Evolutionary conservation across 2,329 filamentous ascomycete species (phyloP).

Genomic region (Penicillium sp.): DNA sequence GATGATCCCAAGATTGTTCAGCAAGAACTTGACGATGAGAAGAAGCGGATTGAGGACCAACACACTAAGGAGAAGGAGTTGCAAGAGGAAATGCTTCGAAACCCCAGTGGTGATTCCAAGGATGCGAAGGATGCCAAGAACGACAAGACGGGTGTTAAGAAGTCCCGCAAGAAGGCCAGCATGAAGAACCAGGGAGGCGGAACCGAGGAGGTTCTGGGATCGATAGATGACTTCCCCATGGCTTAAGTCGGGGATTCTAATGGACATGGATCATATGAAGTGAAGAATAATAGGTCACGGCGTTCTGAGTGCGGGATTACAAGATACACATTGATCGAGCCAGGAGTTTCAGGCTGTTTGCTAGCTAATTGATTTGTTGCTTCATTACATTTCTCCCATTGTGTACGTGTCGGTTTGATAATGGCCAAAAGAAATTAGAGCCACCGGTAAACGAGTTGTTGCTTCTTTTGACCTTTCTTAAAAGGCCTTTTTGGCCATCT

Average conservation of each 20-base stretch:
- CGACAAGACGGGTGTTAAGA: conserved; percentile 23
- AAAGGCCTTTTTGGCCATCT: neutral
- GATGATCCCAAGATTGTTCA: conserved; percentile 36
- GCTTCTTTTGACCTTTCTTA: neutral
- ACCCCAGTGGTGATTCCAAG: conserved; percentile 27
- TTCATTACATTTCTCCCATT: neutral
- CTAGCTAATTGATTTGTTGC: neutral
- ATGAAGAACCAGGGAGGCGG: conserved; percentile 26
- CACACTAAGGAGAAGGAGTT: conserved; percentile 39
- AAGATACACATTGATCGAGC: conserved; percentile 6
- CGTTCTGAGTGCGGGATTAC: conserved; percentile 2
- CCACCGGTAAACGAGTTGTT: no score
- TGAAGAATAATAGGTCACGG: conserved; percentile 1
- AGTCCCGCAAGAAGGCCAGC: conserved; percentile 25
- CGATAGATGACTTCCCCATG: conserved; percentile 30
- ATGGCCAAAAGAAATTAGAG: neutral
- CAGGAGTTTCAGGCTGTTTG: conserved; percentile 4
- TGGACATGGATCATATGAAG: neutral
- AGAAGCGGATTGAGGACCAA: conserved; percentile 40
- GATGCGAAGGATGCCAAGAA: conserved; percentile 26
- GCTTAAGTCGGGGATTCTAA: neutral
- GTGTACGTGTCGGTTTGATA: neutral
- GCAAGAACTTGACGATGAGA: conserved; percentile 38
- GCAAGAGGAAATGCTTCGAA: conserved; percentile 37
- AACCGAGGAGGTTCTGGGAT: conserved; percentile 36